Evolutionary conservation across 1,139 yeast genomes (phyloP).

Genomic region (Diutina scorzettiae): DNA sequence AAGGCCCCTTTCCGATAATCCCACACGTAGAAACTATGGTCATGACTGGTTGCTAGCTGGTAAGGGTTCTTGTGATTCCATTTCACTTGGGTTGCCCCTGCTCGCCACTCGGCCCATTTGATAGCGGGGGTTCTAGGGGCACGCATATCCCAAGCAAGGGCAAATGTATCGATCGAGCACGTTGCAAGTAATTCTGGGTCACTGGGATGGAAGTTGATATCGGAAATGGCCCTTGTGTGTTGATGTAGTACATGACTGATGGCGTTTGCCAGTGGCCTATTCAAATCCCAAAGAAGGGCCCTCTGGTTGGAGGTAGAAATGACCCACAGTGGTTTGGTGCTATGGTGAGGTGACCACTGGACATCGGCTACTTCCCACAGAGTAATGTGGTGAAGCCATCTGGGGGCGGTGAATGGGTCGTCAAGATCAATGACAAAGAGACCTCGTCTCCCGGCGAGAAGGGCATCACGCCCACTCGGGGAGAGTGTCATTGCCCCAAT

Average conservation of each 20-base stretch:
- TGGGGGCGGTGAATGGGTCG: slow-evolving; percentile 89
- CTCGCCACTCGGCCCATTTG: slow-evolving; percentile 86
- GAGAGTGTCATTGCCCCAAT: slow-evolving; percentile 89
- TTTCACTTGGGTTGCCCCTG: slow-evolving; percentile 90
- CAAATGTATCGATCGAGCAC: slow-evolving; percentile 82
- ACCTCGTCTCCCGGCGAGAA: slow-evolving; percentile 82
- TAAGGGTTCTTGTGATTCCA: slow-evolving; percentile 77
- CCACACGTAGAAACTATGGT: slow-evolving; percentile 72
- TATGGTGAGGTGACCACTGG: slow-evolving; percentile 89
- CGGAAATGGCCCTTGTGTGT: slow-evolving; percentile 89
- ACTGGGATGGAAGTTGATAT: slow-evolving; percentile 80
- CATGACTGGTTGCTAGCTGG: slow-evolving; percentile 79
- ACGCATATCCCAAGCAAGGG: slow-evolving; percentile 85
- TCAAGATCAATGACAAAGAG: slow-evolving; percentile 83
- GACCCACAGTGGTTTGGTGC: slow-evolving; percentile 77
- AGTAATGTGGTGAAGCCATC: slow-evolving; percentile 85
- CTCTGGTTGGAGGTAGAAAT: slow-evolving; percentile 91
- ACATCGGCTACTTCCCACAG: slow-evolving; percentile 99
- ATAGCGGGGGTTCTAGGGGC: slow-evolving; percentile 59
- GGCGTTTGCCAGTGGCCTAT: slow-evolving; percentile 64
- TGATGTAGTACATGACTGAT: slow-evolving; percentile 80
- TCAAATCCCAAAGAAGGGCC: slow-evolving; percentile 87
- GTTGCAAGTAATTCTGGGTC: slow-evolving; percentile 89
- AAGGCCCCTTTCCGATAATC: slow-evolving; percentile 72
- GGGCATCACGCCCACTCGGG: slow-evolving; percentile 91